Conservation (phyloP, 495 filamentous ascomycete genomes). For the Cairneyella variabilis region DNA sequence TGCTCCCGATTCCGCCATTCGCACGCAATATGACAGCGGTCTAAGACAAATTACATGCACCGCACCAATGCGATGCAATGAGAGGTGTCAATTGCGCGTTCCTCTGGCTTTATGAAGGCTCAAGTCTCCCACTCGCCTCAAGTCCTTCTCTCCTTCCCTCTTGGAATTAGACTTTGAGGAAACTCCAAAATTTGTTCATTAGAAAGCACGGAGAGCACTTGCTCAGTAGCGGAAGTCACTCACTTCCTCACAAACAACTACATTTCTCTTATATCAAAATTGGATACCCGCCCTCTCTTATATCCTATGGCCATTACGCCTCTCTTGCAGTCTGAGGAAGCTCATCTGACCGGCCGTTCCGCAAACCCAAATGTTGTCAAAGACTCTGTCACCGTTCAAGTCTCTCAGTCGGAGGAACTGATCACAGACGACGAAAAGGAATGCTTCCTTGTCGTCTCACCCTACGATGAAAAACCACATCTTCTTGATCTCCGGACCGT, state of each 20-base stretch:
- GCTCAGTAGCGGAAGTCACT: neutral
- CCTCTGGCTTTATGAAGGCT: no score
- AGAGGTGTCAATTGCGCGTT: no score
- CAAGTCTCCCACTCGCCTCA: no score
- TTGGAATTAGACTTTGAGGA: no score
- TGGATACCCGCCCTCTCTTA: neutral
- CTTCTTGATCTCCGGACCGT: constrained; percentile 67
- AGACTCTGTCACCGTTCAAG: neutral
- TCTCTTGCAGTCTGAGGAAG: neutral
- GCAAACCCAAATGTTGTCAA: neutral
- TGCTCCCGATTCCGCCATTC: no score
- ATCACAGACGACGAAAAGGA: constrained; percentile 10
- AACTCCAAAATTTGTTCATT: no score
- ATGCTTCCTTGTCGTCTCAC: constrained; percentile 61
- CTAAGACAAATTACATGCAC: no score
- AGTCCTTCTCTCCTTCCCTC: no score
- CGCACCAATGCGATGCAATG: no score
- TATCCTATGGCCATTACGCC: no score
- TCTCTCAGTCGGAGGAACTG: neutral
- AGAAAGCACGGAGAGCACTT: no score
- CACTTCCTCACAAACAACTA: neutral
- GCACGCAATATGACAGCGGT: no score
- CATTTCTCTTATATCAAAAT: neutral
- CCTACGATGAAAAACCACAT: constrained; percentile 64
- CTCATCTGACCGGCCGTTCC: neutral